Percentiles rank a stretch among this genome's conserved stretches.
Evolutionary conservation across 225 moss, liverwort and hornwort species (phyloP).

Genomic region (Takakia lepidozioides): DNA sequence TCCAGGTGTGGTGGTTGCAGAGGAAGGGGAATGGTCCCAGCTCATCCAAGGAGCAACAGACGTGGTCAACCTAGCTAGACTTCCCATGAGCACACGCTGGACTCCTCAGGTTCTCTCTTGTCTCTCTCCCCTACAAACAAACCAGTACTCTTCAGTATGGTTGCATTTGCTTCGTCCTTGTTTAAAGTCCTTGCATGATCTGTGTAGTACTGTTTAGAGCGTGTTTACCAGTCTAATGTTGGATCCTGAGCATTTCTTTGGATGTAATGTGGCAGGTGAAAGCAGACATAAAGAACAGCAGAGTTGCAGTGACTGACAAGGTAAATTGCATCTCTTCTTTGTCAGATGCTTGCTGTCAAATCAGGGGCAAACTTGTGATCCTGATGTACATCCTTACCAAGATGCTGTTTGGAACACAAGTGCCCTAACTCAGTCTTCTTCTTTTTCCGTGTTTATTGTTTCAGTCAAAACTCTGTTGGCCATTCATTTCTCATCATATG

Average conservation of each 20-base stretch:
- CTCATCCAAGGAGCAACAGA: conserved; percentile 79
- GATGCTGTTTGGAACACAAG: too few relatives aligned
- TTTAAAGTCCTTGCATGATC: not conserved
- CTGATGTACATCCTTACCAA: too few relatives aligned
- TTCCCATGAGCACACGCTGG: conserved; percentile 88
- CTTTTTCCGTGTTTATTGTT: too few relatives aligned
- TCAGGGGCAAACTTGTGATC: too few relatives aligned
- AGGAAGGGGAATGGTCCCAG: conserved; percentile 60
- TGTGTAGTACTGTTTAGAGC: not conserved
- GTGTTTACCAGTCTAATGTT: too few relatives aligned
- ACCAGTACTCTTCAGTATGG: too few relatives aligned
- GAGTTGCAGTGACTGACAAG: conserved; percentile 75
- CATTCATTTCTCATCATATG: too few relatives aligned
- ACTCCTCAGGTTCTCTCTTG: conserved; percentile 51
- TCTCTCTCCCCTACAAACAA: too few relatives aligned
- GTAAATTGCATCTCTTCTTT: conserved; percentile 14
- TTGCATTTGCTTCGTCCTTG: not conserved
- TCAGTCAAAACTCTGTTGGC: too few relatives aligned
- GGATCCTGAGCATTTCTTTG: too few relatives aligned
- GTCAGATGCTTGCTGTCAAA: too few relatives aligned
- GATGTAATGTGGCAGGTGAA: conserved; percentile 61
- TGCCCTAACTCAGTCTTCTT: too few relatives aligned
- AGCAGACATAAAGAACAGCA: conserved; percentile 73
- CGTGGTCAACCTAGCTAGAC: conserved; percentile 89
- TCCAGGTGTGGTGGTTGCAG: conserved; percentile 66